phyloP scores from a whole-genome alignment of 495 filamentous ascomycete species.

The Penicillium antarcticum region DNA sequence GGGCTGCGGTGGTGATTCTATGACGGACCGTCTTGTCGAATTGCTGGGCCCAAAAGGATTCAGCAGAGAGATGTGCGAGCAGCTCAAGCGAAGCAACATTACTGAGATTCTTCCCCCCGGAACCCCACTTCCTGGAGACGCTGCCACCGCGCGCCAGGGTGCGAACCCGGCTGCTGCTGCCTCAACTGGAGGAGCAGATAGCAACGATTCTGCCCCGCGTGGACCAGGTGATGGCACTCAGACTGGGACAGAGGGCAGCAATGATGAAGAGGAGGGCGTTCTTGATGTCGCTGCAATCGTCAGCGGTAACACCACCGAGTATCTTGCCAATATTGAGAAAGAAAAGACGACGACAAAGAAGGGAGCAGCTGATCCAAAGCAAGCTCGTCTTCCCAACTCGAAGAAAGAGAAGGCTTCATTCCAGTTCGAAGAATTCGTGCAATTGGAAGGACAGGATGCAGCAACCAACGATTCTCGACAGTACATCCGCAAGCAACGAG shows the following conservation, averaged over 20 bases:
- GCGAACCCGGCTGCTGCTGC: slow-evolving; percentile 59
- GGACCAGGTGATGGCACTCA: slow-evolving; percentile 53
- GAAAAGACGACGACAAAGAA: slow-evolving; percentile 74
- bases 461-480: slow-evolving; percentile 21
- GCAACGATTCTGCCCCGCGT: slow-evolving; percentile 36
- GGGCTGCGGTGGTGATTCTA: slow-evolving; percentile 78
- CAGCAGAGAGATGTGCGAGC: slow-evolving; percentile 86
- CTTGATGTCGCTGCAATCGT: slow-evolving; percentile 94
- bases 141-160: slow-evolving; percentile 44
- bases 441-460: slow-evolving; percentile 44
- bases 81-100: slow-evolving; percentile 83
- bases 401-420: slow-evolving; percentile 75
- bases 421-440: slow-evolving; percentile 74
- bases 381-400: slow-evolving; percentile 72
- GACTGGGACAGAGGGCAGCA: slow-evolving; percentile 38
- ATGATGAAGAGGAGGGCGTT: slow-evolving; percentile 73
- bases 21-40: slow-evolving; percentile 72
- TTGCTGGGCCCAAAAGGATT: slow-evolving; percentile 69
- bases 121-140: slow-evolving; percentile 52
- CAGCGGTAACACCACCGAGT: slow-evolving; percentile 88
- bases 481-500: slow-evolving; percentile 49
- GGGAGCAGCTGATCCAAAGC: slow-evolving; percentile 48
- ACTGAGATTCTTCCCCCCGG: slow-evolving; percentile 82
- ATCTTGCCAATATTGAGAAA: slow-evolving; percentile 84
- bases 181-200: slow-evolving; percentile 48